Evolutionary conservation across 2,329 filamentous ascomycete genomes (phyloP), one percentile per base, ranked within the genome.

Genomic region (Fusarium verticillioides): DNA sequence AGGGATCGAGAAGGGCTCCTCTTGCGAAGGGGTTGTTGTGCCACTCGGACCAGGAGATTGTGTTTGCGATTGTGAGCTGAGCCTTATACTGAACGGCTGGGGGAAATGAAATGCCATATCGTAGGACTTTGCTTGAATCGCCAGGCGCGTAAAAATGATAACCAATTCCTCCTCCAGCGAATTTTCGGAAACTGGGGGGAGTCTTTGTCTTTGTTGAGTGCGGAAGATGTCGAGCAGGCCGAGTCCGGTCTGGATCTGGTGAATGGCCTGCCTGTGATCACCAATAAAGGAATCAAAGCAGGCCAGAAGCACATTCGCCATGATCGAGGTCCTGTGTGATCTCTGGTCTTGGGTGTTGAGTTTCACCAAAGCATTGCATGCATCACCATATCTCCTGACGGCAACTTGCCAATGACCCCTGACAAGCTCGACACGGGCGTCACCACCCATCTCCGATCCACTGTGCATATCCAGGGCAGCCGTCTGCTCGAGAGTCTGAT

Each of bases 91-190:
- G 63, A 87, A 90, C 2, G 89, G 89, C 36, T 89, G 84, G 2
- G 89, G 89, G 66, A 91, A 91, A 78, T 92, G 90, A 76, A 91
- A 92, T 37, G 90, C 90, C 88, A 91, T 89, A 75, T 91, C 90
- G 77, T 92, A 92, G 1, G 89, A 91, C 77, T 91, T 92, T 47
- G 90, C 90, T 78, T 91, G 90, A 47, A 91, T 90, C 5, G 89
- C 89, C 5, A 91, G 83, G 9, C 90, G 86, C 4, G 87, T 90
- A 74, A 91, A 91, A 83, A 91, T 91, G 56, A 89, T 87, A 10
- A 89, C 84, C 32, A 92, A 83, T 75, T 91, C 90, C 57, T 88
- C 85, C 70, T 90, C 88, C 10, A 89, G 84, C 1, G 86, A 83
- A 61, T 87, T 86, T 59, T 85, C 85, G 19, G 69, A 60, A 47